Base-by-base conservation (phyloP, 2,329 filamentous ascomycete genomes). In the Aspergillus pseudoviridinutans region DNA sequence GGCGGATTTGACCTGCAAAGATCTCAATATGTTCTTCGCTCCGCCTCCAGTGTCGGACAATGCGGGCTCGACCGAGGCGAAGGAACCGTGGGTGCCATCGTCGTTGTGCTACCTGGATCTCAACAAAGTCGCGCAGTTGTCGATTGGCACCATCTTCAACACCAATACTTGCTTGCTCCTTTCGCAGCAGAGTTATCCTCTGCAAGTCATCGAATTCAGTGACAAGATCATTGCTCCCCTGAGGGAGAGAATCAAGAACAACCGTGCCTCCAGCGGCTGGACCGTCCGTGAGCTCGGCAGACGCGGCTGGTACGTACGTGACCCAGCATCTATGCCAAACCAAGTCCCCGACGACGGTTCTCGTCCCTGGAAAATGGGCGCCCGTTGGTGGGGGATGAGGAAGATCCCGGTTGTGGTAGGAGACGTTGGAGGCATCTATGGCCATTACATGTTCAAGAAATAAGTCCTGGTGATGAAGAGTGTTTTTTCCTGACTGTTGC, bases 331-430 rank as follows among this genome's bases (percentile, higher is more conserved):
- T 65, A 78, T 69, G 60, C 65, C 66, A 50, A 61, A 63, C 51
- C 63, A 64, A 55, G 59, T 58, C 29, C 52, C 65, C 1, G 85
- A 88, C 68, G 82, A 87, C 64, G 85, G 85, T 1, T 73, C 78
- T 50, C 79, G 87, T 32, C 76, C 78, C 66, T 94, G 90, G 90
- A 94, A 94, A 79, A 89, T 91, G 87, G 90, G 90, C 32, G 90
- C 90, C 51, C 84, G 85, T 65, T 90, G 86, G 77, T 93, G 90
- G 90, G 90, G 90, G 41, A 92, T 92, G 86, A 83, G 89, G 61
- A 94, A 85, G 71, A 74, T 84, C 27, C 82, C 82, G 2, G 79
- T 85, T 60, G 80, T 79, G 14, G 74, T 79, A 38, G 79, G 80
- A 8, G 82, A 85, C 57, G 81, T 84, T 5, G 82, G 82, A 25